These are phyloP conservation scores for Ricinus communis DNA, from an alignment of 345 rosid species.

Conservation along the genomic window DNA sequence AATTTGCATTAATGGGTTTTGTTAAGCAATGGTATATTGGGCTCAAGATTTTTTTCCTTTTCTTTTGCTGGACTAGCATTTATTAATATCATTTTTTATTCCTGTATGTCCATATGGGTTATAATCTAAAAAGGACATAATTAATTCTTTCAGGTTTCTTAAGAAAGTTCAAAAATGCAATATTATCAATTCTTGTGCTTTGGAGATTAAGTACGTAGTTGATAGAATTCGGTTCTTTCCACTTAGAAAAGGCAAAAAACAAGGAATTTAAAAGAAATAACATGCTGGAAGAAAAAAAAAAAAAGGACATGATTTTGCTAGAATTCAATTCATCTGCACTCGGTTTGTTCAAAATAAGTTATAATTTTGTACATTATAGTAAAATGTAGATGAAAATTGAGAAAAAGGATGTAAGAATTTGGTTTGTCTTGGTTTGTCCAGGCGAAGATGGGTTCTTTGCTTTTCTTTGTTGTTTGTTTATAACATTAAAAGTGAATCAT, in stretches of 20 bases:
- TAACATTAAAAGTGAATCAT: background rate
- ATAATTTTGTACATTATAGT: background rate
- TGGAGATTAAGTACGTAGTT: no score
- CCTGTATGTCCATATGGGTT: background rate
- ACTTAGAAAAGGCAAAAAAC: no score
- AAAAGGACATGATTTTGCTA: no score
- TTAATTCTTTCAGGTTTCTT: background rate
- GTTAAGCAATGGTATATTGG: background rate
- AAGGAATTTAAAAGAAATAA: no score
- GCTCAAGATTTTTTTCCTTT: background rate
- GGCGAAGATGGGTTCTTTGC: background rate
- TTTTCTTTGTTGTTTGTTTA: background rate
- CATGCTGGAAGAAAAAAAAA: no score
- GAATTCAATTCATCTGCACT: no score
- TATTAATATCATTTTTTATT: background rate
- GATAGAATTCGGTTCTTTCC: no score
- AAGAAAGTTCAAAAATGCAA: no score
- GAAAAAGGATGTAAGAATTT: background rate
- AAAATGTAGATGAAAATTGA: background rate
- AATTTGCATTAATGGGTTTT: slow-evolving; percentile 2
- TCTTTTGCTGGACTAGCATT: slow-evolving; percentile 5
- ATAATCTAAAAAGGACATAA: background rate
- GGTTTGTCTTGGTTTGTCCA: background rate
- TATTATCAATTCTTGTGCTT: no score
- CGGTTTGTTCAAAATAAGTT: no score